Base-by-base conservation (phyloP, 208 protist species). In the Crithidia fasciculata region DNA sequence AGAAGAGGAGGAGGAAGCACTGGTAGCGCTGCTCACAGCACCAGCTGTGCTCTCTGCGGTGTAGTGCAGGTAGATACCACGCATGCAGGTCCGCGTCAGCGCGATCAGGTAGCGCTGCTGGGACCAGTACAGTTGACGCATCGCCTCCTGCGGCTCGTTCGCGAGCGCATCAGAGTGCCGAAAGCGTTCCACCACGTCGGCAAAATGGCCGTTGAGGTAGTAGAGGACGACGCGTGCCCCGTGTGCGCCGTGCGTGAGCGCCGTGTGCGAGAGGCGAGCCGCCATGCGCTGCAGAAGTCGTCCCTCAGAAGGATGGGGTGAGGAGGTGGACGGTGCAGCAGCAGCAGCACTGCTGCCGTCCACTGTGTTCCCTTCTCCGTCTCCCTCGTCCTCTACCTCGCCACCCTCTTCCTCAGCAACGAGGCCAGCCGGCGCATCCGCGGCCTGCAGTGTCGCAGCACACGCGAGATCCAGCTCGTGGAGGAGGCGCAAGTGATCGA, bases 151-250 rank as follows among this genome's bases (percentile, higher is more conserved):
- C 3, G 65, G 37, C 4, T 49, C 18, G 5, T 50, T n/a, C 8
- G n/a, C 4, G n/a, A 39, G 7, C 0, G 2, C 13, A 4, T 49
- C 52, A 2, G 65, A 39, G 12, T 13, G 1, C n/a, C 44, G 52
- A 36, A 59, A 60, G 8, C 3, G 8, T 53, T 80, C 74, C 2
- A 74, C 61, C 0, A 62, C 61, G 8, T 5, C n/a, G 0, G 59
- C 53, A 49, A 80, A 80, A 37, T 13, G 28, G 15, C 53, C 56
- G 53, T 41, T 58, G 12, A 82, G 40, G 65, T 82, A 82, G 59
- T 69, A 50, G 39, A 82, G 55, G 8, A 72, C 69, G 4, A 74
- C 59, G 16, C 77, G 77, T n/a, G 77, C 66, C 4, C 77, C 77
- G 28, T 47, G 63, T 4, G 68, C 72, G 18, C 63, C 54, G 45